Percentiles rank a stretch among this genome's conserved stretches.
phyloP scores from a whole-genome alignment of 1,284 basidiomycete genomes.

The Phellinidium pouzarii region DNA sequence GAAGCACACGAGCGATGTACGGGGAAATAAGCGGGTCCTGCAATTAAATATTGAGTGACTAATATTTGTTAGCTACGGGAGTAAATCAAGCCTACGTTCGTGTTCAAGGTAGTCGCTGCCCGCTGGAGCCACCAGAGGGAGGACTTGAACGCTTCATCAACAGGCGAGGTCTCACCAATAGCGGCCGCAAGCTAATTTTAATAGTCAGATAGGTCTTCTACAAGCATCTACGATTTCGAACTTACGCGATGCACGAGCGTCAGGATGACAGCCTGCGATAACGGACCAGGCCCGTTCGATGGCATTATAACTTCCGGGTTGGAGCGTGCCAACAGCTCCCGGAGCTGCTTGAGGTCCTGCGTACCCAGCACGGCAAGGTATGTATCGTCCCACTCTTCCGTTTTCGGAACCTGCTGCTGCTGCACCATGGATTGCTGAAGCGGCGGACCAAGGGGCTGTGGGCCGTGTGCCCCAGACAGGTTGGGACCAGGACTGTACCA shows the following conservation, averaged over 20 bases:
- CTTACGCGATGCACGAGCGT: constrained; percentile 74
- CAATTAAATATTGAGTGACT: constrained; percentile 13
- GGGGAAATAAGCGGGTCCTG: constrained; percentile 76
- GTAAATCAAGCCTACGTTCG: constrained; percentile 63
- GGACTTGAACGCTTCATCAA: constrained; percentile 72
- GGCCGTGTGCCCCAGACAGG: constrained; percentile 63
- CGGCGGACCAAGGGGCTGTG: constrained; percentile 46
- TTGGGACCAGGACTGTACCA: constrained; percentile 51
- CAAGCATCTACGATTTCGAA: constrained; percentile 17
- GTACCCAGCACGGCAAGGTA: constrained; percentile 65
- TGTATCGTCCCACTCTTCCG: constrained; percentile 78
- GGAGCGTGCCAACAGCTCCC: constrained; percentile 62
- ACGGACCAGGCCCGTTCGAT: constrained; percentile 53
- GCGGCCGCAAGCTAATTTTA: constrained; percentile 54
- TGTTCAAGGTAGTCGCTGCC: constrained; percentile 58
- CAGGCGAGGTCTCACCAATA: constrained; percentile 65
- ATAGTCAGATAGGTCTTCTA: constrained; percentile 4
- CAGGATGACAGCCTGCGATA: constrained; percentile 76
- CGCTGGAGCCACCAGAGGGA: constrained; percentile 81
- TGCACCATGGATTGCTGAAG: constrained; percentile 59
- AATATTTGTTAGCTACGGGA: too few species aligned
- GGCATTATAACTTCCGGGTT: constrained; percentile 77
- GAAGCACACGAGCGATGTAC: constrained; percentile 71
- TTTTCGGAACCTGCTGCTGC: constrained; percentile 32
- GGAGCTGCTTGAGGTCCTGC: constrained; percentile 64